Evolutionary conservation across 306 rosid genomes (phyloP).

Genomic region (Gleditsia sinensis): DNA sequence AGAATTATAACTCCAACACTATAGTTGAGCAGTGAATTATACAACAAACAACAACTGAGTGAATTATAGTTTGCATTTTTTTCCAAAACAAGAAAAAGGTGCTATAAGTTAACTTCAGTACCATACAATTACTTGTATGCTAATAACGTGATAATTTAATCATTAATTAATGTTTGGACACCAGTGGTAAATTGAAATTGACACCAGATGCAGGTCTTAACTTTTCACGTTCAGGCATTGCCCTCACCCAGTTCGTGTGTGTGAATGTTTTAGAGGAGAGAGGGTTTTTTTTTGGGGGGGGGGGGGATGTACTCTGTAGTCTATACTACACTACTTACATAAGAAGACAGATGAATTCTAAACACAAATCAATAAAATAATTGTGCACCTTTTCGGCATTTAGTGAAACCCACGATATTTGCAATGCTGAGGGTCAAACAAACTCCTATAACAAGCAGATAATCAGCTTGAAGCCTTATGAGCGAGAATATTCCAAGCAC

Average conservation of each 20-base stretch:
- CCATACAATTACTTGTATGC: background rate
- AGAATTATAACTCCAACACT: background rate
- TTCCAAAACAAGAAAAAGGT: background rate
- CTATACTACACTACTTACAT: background rate
- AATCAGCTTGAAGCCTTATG: conserved; percentile 96
- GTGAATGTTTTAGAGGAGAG: too few species aligned
- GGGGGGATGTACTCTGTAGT: too few species aligned
- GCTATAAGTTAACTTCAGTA: background rate
- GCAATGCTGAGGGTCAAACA: conserved; percentile 94
- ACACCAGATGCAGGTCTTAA: background rate
- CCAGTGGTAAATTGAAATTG: background rate
- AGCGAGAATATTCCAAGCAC: conserved; percentile 88
- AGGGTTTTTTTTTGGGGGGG: too few species aligned
- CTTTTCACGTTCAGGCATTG: too few species aligned
- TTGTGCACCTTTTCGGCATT: conserved; percentile 87
- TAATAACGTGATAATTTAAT: background rate
- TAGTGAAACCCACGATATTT: conserved; percentile 93
- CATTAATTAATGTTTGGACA: background rate
- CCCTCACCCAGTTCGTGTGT: background rate
- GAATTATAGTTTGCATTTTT: background rate
- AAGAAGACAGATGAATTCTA: background rate
- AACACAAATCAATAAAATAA: conserved; percentile 22
- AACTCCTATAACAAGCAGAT: conserved; percentile 93
- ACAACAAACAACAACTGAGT: too few species aligned
- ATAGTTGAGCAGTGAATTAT: background rate